These are phyloP conservation scores for Beta vulgaris DNA, from an alignment of 148 eudicot genomes.

Conservation along the genomic window DNA sequence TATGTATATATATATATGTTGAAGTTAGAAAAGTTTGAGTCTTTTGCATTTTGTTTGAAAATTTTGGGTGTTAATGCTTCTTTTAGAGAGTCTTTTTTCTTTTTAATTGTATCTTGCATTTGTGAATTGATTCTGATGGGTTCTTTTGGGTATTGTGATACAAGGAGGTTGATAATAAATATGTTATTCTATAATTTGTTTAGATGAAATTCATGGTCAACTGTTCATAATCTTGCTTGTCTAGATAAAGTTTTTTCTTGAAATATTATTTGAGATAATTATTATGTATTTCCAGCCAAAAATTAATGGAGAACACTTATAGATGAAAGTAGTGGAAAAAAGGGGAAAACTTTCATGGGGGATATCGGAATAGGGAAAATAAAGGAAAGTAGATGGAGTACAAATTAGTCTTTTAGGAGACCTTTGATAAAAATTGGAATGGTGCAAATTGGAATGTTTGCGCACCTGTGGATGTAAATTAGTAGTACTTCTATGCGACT, in stretches of 20 bases:
- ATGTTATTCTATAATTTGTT: neutral
- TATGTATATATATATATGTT: too few species aligned
- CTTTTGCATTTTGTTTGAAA: constrained; percentile 6
- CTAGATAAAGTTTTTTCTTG: neutral
- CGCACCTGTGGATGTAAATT: neutral
- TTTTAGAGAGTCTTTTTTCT: neutral
- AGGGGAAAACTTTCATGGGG: neutral
- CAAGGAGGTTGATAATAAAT: neutral
- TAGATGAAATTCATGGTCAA: neutral
- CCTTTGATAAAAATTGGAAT: too few species aligned
- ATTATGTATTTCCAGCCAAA: neutral
- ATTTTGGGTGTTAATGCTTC: neutral
- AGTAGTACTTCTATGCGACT: too few species aligned
- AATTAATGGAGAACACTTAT: neutral
- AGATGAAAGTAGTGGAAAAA: neutral
- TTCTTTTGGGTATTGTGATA: neutral
- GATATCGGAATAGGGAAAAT: too few species aligned
- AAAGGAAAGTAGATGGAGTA: too few species aligned
- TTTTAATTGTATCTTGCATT: neutral
- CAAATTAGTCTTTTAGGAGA: too few species aligned
- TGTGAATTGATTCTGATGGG: neutral
- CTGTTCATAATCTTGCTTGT: neutral
- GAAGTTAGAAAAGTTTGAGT: neutral
- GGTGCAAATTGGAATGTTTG: neutral
- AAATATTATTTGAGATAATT: neutral